Conservation (phyloP, 768 basidiomycete genomes). For the Lactifluus piperatus region DNA sequence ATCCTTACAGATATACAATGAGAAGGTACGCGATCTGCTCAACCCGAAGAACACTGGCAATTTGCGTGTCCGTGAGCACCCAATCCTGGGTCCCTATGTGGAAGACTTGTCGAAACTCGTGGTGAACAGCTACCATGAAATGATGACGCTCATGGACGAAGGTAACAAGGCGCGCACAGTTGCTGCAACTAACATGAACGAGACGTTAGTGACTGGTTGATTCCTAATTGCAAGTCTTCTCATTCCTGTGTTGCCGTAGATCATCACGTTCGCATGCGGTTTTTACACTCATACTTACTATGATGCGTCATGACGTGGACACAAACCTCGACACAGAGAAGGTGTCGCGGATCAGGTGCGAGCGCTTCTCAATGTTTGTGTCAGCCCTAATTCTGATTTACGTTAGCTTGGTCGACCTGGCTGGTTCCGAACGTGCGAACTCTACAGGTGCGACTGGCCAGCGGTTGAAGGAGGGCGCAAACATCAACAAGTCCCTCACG, state of each 20-base stretch:
- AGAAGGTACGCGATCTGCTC: conserved; percentile 94
- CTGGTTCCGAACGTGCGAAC: conserved; percentile 94
- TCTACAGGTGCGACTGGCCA: conserved; percentile 97
- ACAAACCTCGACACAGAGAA: conserved; percentile 95
- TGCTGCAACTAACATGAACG: conserved; percentile 99
- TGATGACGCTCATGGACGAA: conserved; percentile 99
- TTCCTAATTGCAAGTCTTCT: neutral
- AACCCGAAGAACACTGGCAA: conserved; percentile 97
- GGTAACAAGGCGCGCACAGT: conserved; percentile 98
- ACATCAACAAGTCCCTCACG: conserved; percentile 98
- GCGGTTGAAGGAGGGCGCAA: conserved; percentile 93
- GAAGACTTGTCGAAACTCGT: conserved; percentile 93
- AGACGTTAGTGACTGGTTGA: conserved; percentile 47
- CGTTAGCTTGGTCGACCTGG: conserved; percentile 85
- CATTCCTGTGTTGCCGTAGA: conserved; percentile 29
- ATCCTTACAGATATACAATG: conserved; percentile 77
- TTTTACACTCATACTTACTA: conserved; percentile 89
- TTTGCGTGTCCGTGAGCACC: conserved; percentile 94
- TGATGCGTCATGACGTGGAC: conserved; percentile 77
- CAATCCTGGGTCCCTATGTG: conserved; percentile 94
- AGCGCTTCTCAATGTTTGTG: neutral
- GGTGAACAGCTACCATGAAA: conserved; percentile 86
- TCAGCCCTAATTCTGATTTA: neutral
- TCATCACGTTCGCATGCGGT: conserved; percentile 98
- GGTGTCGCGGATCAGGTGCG: conserved; percentile 91